phyloP scores from a whole-genome alignment of 2,329 filamentous ascomycete species.

The Pestalotiopsis sp. region DNA sequence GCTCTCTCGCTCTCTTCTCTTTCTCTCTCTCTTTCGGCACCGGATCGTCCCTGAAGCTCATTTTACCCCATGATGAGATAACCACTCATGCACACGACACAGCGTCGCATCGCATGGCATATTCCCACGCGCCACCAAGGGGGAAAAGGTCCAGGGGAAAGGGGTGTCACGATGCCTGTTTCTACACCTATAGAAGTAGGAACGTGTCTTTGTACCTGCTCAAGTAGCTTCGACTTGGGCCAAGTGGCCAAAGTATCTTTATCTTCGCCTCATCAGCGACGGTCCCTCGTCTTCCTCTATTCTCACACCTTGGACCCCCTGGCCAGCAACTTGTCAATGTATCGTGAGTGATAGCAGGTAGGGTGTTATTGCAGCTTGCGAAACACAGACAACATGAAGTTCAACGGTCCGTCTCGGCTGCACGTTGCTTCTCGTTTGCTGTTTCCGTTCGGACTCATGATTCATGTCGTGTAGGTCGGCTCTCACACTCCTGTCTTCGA shows the following conservation, averaged over 20 bases:
- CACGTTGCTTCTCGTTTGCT: neutral
- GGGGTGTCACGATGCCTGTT: neutral
- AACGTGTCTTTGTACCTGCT: neutral
- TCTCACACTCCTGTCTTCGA: neutral
- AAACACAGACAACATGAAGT: conserved; percentile 1
- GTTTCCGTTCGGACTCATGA: neutral
- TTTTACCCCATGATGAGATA: conserved; percentile 7
- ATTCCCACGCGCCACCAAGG: neutral
- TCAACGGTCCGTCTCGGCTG: neutral
- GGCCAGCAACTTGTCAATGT: neutral
- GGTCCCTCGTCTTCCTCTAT: neutral
- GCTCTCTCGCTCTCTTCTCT: neutral
- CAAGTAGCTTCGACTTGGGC: neutral
- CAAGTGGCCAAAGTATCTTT: neutral
- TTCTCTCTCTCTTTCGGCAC: neutral
- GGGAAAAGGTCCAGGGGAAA: neutral
- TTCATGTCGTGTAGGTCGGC: neutral
- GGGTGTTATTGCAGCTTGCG: conserved; percentile 9
- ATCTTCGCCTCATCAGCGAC: neutral
- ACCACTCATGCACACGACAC: neutral
- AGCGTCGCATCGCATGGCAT: conserved; percentile 3
- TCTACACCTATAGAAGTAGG: neutral
- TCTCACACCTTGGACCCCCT: neutral
- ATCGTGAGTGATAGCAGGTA: neutral
- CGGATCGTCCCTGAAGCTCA: neutral